These are phyloP conservation scores for Eucalyptus curtisii DNA, from an alignment of 345 rosid species.

Conservation along the genomic window DNA sequence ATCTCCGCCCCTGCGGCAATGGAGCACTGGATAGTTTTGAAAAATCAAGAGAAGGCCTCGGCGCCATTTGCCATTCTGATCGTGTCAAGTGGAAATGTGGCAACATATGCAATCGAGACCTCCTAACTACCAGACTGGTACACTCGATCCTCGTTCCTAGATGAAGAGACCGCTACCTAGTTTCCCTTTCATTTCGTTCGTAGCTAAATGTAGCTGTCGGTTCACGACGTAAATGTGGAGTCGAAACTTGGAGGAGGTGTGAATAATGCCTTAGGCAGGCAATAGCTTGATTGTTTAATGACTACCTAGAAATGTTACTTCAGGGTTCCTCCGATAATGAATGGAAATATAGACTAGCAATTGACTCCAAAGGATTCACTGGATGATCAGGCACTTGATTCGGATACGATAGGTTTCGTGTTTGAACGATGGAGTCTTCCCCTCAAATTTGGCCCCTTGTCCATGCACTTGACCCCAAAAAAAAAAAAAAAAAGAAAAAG, in stretches of 20 bases:
- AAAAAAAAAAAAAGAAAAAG: fast-evolving
- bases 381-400: not conserved
- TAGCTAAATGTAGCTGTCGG: not conserved
- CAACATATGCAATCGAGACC: not conserved
- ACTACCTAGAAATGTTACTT: not conserved
- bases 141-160: not conserved
- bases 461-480: too few species aligned
- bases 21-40: not conserved
- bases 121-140: not conserved
- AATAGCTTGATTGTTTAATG: not conserved
- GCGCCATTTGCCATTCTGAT: fast-evolving
- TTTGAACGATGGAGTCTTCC: not conserved
- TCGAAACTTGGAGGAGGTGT: not conserved
- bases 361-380: not conserved
- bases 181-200: too few species aligned
- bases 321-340: not conserved
- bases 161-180: too few species aligned
- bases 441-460: fast-evolving
- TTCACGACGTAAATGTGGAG: not conserved
- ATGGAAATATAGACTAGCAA: not conserved
- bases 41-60: not conserved
- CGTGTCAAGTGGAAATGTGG: not conserved
- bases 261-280: not conserved
- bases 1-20: not conserved
- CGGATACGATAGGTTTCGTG: not conserved